Conservation (phyloP, 2,329 filamentous ascomycete species). For the Aspergillaceae sp. region DNA sequence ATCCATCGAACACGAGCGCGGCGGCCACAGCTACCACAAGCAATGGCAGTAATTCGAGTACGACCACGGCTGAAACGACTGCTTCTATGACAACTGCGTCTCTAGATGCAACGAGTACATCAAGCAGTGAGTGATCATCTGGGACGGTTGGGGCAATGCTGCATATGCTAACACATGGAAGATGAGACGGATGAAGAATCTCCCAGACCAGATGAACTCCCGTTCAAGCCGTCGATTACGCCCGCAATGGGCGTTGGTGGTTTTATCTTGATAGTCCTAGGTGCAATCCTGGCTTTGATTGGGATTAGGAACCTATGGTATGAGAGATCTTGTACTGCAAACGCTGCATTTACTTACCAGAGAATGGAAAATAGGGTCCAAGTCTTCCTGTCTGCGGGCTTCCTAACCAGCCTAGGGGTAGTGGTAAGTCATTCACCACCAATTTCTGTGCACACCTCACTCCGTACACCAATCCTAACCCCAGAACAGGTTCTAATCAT, state of each 20-base stretch:
- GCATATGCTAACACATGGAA: neutral
- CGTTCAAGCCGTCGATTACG: constrained; percentile 65
- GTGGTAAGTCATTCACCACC: constrained; percentile 39
- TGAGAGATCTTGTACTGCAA: neutral
- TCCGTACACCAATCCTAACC: neutral
- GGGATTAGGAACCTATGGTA: constrained; percentile 71
- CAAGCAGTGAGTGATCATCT: constrained; percentile 6
- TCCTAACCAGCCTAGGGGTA: constrained; percentile 62
- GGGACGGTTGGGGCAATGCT: neutral
- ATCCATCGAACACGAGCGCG: constrained; percentile 6
- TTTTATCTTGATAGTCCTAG: constrained; percentile 63
- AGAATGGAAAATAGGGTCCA: constrained; percentile 44
- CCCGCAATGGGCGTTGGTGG: constrained; percentile 75
- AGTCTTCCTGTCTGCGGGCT: constrained; percentile 70
- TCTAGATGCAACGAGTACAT: constrained; percentile 13
- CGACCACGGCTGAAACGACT: constrained; percentile 7
- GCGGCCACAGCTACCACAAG: constrained; percentile 7
- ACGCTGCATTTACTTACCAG: too few species aligned
- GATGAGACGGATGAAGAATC: constrained; percentile 6
- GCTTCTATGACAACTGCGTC: constrained; percentile 18
- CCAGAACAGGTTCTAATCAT: constrained; percentile 58
- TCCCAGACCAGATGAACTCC: constrained; percentile 43
- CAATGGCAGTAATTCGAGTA: neutral
- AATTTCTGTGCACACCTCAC: neutral
- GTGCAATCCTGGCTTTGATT: constrained; percentile 62